Base-by-base conservation (phyloP, 78 protist species). In the Carpediemonas membranifera region DNA sequence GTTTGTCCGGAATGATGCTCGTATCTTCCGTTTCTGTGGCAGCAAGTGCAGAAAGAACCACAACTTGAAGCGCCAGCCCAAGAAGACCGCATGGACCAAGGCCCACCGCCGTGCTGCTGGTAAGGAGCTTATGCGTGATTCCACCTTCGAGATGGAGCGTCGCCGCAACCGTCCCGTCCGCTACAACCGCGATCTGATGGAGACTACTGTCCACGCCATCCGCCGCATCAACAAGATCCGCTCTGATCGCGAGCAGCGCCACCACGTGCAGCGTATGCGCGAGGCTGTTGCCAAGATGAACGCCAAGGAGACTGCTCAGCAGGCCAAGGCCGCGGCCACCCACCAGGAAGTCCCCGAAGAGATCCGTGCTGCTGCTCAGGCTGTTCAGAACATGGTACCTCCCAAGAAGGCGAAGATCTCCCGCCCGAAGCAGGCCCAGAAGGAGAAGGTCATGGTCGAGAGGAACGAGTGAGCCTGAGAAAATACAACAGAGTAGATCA, bases 71-170 rank as follows among this genome's bases (percentile, higher is more conserved):
- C 90, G 88, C 72, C 91, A 93, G 69, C 99, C 99, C 28, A 74
- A 92, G 50, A 93, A 92, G 87, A 78, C 87, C n/a, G 52, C 82
- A 1, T 95, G 98, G 98, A 93, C 99, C 21, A 94, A 94, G 87
- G 94, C 99, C n/a, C 90, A 76, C 79, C 76, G 99, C 18, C 70
- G 63, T 52, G 59, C 90, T 14, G 57, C 33, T 24, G 96, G 96
- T 65, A 95, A 95, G 78, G 99, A 95, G 68, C 43, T 71, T 35
- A 31, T 31, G 2, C 47, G 55, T 70, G 98, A 94, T 71, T 55
- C 74, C 36, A 63, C 89, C 11, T 88, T 86, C 33, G 94, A 90
- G 30, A 93, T 95, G 58, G 98, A 95, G 79, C 80, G 86, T 78
- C 59, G 71, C 30, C 83, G 98, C 27, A 83, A 95, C 73, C 67